Percentiles rank a stretch among this genome's conserved stretches.
These are phyloP conservation scores for Gymnopus androsaceus DNA, from an alignment of 1,284 basidiomycete species.

Conservation along the genomic window DNA sequence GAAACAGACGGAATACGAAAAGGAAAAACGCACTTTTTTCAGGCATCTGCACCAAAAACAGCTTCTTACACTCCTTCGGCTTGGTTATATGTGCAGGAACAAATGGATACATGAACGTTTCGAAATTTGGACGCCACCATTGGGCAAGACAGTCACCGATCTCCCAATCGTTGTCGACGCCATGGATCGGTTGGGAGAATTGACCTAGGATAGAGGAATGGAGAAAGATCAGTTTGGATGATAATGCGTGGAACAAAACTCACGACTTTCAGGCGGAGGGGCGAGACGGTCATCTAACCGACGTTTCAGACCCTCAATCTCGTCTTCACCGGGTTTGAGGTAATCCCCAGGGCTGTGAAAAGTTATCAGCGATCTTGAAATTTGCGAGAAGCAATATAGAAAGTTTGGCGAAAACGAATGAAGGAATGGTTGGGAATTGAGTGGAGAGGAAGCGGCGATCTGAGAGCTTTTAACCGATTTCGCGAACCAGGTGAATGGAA, in stretches of 20 bases:
- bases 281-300: constrained; percentile 89
- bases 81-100: constrained; percentile 95
- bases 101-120: constrained; percentile 99
- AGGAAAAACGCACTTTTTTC: constrained; percentile 72
- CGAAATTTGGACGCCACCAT: constrained; percentile 98
- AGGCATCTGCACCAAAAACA: constrained; percentile 95
- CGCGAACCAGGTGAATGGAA: neutral
- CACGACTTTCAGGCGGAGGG: constrained; percentile 49
- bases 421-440: neutral
- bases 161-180: constrained; percentile 89
- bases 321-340: constrained; percentile 93
- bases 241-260: neutral
- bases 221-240: neutral
- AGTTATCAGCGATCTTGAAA: no score
- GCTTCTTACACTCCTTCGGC: constrained; percentile 97
- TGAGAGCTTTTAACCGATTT: no score
- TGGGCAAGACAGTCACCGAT: constrained; percentile 93
- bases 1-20: neutral
- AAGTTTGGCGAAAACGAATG: no score
- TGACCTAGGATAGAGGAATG: constrained; percentile 38
- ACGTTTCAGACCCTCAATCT: constrained; percentile 85
- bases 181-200: constrained; percentile 65
- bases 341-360: constrained; percentile 89
- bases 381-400: neutral
- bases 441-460: no score